Percentiles rank a stretch among this genome's conserved stretches.
Conservation (phyloP, 805 yeast species). For the Kluyveromyces dobzhanskii region DNA sequence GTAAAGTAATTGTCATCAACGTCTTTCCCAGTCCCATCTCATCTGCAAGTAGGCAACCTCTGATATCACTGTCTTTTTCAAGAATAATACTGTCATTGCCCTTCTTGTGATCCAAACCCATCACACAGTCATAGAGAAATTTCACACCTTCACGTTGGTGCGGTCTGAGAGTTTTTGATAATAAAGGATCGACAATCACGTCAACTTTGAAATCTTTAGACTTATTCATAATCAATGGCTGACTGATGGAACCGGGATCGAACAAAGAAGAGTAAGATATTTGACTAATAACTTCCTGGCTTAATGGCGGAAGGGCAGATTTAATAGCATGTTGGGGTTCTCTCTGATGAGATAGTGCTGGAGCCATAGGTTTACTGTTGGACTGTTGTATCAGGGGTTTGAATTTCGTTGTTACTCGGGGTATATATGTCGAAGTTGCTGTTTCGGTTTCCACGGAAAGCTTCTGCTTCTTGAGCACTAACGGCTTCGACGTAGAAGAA, state of each 20-base stretch:
- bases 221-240: slow-evolving; percentile 37
- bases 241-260: slow-evolving; percentile 29
- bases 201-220: slow-evolving; percentile 27
- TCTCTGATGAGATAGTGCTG: background rate
- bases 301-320: background rate
- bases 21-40: slow-evolving; percentile 97
- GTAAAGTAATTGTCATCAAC: slow-evolving; percentile 68
- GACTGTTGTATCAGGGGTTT: background rate
- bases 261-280: slow-evolving; percentile 30
- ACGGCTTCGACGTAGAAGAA: background rate
- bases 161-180: slow-evolving; percentile 51
- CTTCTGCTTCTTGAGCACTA: background rate
- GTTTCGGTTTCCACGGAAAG: background rate
- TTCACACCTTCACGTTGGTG: slow-evolving; percentile 83
- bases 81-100: slow-evolving; percentile 9
- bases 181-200: slow-evolving; percentile 53
- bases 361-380: background rate
- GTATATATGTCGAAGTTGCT: background rate
- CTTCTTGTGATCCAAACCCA: slow-evolving; percentile 44
- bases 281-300: background rate
- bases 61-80: slow-evolving; percentile 21
- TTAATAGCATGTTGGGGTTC: background rate
- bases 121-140: slow-evolving; percentile 74
- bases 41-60: slow-evolving; percentile 85
- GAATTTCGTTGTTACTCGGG: slow-evolving; percentile 1